Evolutionary conservation across 257 asterid genomes (phyloP).

Genomic region (Apocynum venetum): DNA sequence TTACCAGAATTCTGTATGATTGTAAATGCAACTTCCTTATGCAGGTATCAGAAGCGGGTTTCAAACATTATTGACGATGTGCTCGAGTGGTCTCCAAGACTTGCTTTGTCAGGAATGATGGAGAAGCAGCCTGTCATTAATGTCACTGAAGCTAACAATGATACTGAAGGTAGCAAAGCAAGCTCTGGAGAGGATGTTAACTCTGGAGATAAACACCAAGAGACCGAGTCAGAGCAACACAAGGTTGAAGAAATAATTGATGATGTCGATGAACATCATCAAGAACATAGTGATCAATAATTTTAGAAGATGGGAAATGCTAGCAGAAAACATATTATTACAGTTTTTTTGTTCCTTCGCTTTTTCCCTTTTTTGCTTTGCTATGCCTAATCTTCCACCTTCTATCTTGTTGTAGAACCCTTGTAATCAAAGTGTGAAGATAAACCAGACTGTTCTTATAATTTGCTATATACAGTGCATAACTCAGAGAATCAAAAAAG

Average conservation of each 20-base stretch:
- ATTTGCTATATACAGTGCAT: not conserved
- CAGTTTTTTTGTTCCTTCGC: constrained; percentile 5
- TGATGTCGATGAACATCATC: constrained; percentile 24
- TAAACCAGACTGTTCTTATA: not conserved
- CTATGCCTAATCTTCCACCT: constrained; percentile 4
- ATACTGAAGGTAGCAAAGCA: constrained; percentile 33
- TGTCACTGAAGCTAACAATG: constrained; percentile 42
- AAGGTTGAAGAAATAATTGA: constrained; percentile 38
- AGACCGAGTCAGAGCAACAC: constrained; percentile 25
- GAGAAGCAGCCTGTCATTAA: constrained; percentile 63
- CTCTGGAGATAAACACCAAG: constrained; percentile 30
- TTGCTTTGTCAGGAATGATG: constrained; percentile 95
- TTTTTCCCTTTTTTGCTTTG: not conserved
- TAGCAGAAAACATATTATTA: constrained; percentile 1
- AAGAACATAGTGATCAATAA: constrained; percentile 22
- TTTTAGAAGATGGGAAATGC: constrained; percentile 21
- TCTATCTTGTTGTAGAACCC: constrained; percentile 26
- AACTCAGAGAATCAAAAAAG: not conserved
- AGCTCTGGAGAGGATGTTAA: constrained; percentile 28
- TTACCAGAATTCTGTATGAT: not conserved
- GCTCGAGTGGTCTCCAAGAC: constrained; percentile 94
- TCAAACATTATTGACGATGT: constrained; percentile 94
- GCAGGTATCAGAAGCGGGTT: constrained; percentile 95
- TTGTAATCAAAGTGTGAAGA: constrained; percentile 22
- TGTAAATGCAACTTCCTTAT: constrained; percentile 8